Percentiles rank a stretch among this genome's conserved stretches.
These are phyloP conservation scores for Phlegmacium glaucopus DNA, from an alignment of 768 basidiomycete species.

Conservation along the genomic window DNA sequence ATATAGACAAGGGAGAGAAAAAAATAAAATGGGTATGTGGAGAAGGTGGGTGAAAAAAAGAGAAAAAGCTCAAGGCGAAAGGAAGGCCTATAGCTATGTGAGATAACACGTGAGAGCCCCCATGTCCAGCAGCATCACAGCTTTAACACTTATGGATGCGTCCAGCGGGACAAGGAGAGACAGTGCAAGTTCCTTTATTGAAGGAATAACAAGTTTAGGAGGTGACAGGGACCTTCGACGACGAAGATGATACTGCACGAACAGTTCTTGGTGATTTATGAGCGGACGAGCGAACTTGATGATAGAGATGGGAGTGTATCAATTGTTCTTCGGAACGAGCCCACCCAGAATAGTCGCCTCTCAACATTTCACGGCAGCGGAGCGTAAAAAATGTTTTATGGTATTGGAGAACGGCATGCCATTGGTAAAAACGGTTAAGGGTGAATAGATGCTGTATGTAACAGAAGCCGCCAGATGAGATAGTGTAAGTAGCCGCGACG, in stretches of 20 bases:
- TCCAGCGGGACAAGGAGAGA: constrained; percentile 10
- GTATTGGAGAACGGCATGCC: constrained; percentile 1
- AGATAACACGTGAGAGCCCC: too few relatives aligned
- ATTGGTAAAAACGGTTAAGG: constrained; percentile 1
- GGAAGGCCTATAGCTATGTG: too few relatives aligned
- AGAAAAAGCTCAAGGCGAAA: too few relatives aligned
- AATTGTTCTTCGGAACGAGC: neutral
- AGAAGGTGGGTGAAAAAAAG: too few relatives aligned
- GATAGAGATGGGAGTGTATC: neutral
- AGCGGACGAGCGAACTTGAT: neutral
- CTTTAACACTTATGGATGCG: constrained; percentile 16
- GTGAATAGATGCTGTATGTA: constrained; percentile 1
- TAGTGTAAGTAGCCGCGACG: neutral
- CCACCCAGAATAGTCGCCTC: constrained; percentile 1
- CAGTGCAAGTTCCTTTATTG: constrained; percentile 12
- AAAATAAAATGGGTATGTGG: too few relatives aligned
- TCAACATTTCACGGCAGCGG: neutral
- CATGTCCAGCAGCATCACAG: constrained; percentile 7
- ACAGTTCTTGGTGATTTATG: neutral
- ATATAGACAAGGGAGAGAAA: too few relatives aligned
- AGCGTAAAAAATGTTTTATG: neutral
- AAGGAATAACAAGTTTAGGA: constrained; percentile 15
- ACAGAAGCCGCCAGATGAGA: neutral
- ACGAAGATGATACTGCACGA: neutral
- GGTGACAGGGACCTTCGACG: neutral